Base-by-base conservation (phyloP, 169 alveolate species). In the Plasmodium relictum region DNA sequence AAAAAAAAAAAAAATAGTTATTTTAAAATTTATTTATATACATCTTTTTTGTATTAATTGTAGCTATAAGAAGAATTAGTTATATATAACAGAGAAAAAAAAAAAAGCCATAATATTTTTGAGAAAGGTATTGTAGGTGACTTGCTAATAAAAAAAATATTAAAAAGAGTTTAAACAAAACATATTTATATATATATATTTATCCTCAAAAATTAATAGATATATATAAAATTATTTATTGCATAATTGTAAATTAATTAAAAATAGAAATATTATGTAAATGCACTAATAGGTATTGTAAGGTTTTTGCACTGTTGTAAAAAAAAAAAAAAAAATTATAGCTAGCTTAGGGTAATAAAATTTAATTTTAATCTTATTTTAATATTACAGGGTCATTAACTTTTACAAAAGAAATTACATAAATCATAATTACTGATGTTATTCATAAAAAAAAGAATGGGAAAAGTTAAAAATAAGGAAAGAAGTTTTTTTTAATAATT, bases 221-320 rank as follows among this genome's bases (percentile, higher is more conserved):
- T 16, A 73, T 58, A 73, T 20, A 58, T 12, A 76, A 63, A 76
- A 44, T 62, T 76, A 76, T 65, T 63, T 63, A 41, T 76, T 18
- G 41, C 66, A 45, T 39, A 2, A 31, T 31, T 31, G 3, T 31
- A 31, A 31, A 62, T 10, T 45, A 59, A 74, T 42, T 50, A 56
- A 39, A 80, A 80, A 48, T 54, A 80, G 74, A 80, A 80, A 80
- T 78, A 78, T 48, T 56, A 78, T 39, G 59, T 44, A 61, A 80
- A 66, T 54, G 71, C 90, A 80, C 83, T 56, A 58, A 65, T 65
- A 52, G 83, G 22, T 39, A 66, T 71, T 44, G 10, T 59, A 80
- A 80, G 72, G 56, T 37, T 73, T 63, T 80, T 66, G 80, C 90
- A 80, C 41, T 66, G 90, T 80, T 80, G 90, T 80, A 80, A 80